Conservation (phyloP, 78 protist species). For the Polysphondylium violaceum region DNA sequence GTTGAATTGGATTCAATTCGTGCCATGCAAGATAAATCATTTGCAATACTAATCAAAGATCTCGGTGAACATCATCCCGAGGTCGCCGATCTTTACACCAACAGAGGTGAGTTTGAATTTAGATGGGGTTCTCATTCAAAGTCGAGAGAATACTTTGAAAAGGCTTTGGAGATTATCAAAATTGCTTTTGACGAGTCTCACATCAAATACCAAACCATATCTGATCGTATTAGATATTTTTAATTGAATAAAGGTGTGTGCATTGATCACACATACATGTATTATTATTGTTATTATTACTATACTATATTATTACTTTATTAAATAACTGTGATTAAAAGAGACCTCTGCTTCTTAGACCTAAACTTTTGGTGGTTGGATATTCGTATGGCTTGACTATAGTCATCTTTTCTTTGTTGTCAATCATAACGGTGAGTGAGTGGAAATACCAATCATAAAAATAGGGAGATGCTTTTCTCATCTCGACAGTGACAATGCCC, state of each 20-base stretch:
- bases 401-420: neutral
- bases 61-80: slow-evolving; percentile 54
- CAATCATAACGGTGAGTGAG: slow-evolving; percentile 3
- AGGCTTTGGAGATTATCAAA: slow-evolving; percentile 43
- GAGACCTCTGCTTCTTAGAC: too few relatives aligned
- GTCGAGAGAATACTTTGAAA: slow-evolving; percentile 1
- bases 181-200: slow-evolving; percentile 34
- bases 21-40: neutral
- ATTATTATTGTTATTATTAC: too few relatives aligned
- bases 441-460: slow-evolving; percentile 61
- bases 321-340: too few relatives aligned
- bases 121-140: slow-evolving; percentile 20
- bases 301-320: too few relatives aligned
- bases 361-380: too few relatives aligned
- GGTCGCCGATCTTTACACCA: slow-evolving; percentile 40
- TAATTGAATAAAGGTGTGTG: too few relatives aligned
- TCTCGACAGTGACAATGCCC: slow-evolving; percentile 1
- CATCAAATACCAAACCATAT: slow-evolving; percentile 18
- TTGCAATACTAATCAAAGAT: slow-evolving; percentile 12
- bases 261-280: too few relatives aligned
- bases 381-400: too few relatives aligned
- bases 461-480: slow-evolving; percentile 14
- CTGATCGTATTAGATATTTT: slow-evolving; percentile 44
- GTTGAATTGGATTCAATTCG: neutral
- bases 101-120: slow-evolving; percentile 41